Evolutionary conservation across 148 eudicot species (phyloP).

Genomic region (Agrostemma githago): DNA sequence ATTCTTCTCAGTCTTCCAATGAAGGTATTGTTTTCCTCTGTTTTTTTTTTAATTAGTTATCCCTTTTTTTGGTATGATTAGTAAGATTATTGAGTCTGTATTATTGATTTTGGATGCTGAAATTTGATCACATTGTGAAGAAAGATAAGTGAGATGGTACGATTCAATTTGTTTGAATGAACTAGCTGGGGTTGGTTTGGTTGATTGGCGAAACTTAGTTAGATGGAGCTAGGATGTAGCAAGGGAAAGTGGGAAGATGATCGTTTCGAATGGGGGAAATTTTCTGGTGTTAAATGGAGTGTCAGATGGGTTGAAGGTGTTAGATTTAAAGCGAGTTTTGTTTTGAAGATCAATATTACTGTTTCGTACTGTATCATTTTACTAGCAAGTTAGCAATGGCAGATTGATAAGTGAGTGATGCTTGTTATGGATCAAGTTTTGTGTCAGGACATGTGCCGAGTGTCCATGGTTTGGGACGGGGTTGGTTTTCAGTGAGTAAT

Average conservation of each 20-base stretch:
- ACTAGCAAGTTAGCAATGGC: too few relatives aligned
- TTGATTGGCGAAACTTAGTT: not conserved
- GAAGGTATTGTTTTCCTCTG: constrained; percentile 37
- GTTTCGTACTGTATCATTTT: too few relatives aligned
- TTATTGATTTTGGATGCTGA: not conserved
- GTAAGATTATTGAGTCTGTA: not conserved
- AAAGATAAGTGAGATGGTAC: not conserved
- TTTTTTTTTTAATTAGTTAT: not conserved
- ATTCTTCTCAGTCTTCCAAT: constrained; percentile 37
- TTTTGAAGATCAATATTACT: too few relatives aligned
- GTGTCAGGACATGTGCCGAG: not conserved
- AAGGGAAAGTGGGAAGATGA: not conserved
- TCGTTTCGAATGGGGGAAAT: not conserved
- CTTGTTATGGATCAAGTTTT: not conserved
- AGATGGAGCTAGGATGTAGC: not conserved
- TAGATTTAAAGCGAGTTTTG: not conserved
- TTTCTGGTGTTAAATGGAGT: not conserved
- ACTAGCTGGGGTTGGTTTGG: not conserved
- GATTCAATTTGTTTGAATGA: not conserved
- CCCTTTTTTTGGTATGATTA: not conserved
- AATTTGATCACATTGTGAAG: not conserved
- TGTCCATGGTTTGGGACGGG: not conserved
- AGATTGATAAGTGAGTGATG: too few relatives aligned
- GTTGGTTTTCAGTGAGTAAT: too few relatives aligned
- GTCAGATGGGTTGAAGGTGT: not conserved